Evolutionary conservation across 768 basidiomycete genomes (phyloP), one percentile per base, ranked within the genome.

Genomic region (Boletus insuetus): DNA sequence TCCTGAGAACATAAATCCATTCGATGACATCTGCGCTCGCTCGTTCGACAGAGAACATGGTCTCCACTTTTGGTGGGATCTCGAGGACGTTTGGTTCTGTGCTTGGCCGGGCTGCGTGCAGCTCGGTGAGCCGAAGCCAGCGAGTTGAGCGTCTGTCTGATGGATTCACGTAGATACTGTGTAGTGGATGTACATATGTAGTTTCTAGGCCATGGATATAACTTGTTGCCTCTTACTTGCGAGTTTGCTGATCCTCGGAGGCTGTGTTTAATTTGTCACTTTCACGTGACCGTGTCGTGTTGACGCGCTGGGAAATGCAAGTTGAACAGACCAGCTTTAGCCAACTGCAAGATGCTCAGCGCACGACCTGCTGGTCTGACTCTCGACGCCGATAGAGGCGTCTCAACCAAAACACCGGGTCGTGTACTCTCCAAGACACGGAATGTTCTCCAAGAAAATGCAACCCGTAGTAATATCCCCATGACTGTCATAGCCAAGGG

Each of bases 1-100:
- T 65, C 75, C 60, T 2, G 2, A 85, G 84, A 85, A 83, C 83
- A 85, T 85, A 35, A 35, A 14, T 35, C 34, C 34, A 35, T 72
- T 81, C 80, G 84, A 86, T 86, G 84, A 85, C 76, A 76, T 73
- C 51, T 64, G 80, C 81, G 75, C 80, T 78, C 79, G 67, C 81
- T 80, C 83, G 82, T 85, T 75, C 69, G 67, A 83, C 84, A 71
- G 84, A 85, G 84, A 84, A 84, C 81, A 83, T 75, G 79, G 68
- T 71, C 59, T 53, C 57, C 58, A 39, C 66, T 59, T 13, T 12
- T 56, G 8, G 29, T 63, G 62, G 64, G 68, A 75, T 75, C 76
- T 84, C 82, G 82, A 83, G 78, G 83, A 84, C 79, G 83, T 84
- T 83, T 81, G 82, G 82, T 66, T 70, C 42, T 58, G 72, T 54